Evolutionary conservation across 2,329 filamentous ascomycete genomes (phyloP).

Genomic region (Trichoderma oligosporum): DNA sequence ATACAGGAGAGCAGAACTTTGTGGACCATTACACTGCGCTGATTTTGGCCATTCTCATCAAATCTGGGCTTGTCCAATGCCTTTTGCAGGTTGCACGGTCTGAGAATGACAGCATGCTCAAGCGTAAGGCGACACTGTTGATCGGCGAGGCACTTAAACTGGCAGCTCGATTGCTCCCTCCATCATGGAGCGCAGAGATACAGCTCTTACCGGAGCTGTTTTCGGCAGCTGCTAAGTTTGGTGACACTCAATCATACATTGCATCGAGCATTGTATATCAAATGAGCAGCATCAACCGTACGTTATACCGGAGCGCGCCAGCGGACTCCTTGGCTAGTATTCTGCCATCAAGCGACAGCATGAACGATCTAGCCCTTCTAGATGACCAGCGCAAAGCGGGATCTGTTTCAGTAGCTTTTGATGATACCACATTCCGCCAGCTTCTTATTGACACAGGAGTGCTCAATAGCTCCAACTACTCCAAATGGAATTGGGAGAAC

Average conservation of each 20-base stretch:
- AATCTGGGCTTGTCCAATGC: conserved; percentile 66
- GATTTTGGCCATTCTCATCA: conserved; percentile 78
- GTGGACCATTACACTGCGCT: conserved; percentile 93
- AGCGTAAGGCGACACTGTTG: conserved; percentile 83
- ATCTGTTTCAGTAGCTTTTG: conserved; percentile 45
- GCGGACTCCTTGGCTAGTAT: conserved; percentile 38
- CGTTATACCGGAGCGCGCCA: conserved; percentile 73
- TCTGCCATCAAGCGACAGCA: conserved; percentile 42
- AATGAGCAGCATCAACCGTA: conserved; percentile 94
- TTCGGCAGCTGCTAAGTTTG: conserved; percentile 67
- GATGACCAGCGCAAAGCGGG: conserved; percentile 56
- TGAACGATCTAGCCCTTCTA: conserved; percentile 46
- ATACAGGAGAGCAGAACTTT: conserved; percentile 73
- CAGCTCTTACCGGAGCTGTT: conserved; percentile 88
- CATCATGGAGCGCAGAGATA: conserved; percentile 74
- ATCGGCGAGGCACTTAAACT: conserved; percentile 90
- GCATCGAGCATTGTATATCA: conserved; percentile 93
- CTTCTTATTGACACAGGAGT: conserved; percentile 75
- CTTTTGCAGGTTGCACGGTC: conserved; percentile 64
- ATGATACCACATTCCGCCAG: conserved; percentile 62
- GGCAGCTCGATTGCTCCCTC: conserved; percentile 78
- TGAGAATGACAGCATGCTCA: conserved; percentile 64
- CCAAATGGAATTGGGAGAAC: conserved; percentile 97
- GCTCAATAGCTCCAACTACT: conserved; percentile 80
- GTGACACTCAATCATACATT: conserved; percentile 67